These are phyloP conservation scores for Fusarium goolgardi DNA, from an alignment of 2,329 filamentous ascomycete species.

Conservation along the genomic window DNA sequence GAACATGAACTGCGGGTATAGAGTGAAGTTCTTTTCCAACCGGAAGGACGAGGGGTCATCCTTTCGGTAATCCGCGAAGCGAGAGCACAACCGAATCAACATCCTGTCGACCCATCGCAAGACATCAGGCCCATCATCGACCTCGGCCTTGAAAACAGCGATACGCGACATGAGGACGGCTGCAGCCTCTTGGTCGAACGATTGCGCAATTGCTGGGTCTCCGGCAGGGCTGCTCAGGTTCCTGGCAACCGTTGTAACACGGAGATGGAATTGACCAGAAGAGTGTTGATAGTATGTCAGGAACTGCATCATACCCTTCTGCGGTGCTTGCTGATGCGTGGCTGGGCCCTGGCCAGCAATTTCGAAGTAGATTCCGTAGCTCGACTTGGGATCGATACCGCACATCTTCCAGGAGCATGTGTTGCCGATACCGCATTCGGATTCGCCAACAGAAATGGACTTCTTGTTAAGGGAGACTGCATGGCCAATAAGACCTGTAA, in stretches of 20 bases:
- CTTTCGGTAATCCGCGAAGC: conserved; percentile 98
- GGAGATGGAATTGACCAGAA: conserved; percentile 93
- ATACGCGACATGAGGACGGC: conserved; percentile 99
- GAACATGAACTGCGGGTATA: conserved; percentile 99
- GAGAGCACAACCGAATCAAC: conserved; percentile 94
- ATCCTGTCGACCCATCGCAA: conserved; percentile 98
- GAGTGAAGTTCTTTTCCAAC: conserved; percentile 97
- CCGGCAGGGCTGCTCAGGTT: conserved; percentile 93
- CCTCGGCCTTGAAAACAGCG: conserved; percentile 98
- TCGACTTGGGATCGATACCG: conserved; percentile 91
- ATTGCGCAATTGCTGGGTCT: conserved; percentile 93
- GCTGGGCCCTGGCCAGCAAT: conserved; percentile 94
- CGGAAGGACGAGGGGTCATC: conserved; percentile 98
- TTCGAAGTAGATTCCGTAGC: conserved; percentile 97
- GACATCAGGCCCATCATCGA: conserved; percentile 98
- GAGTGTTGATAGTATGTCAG: conserved; percentile 99
- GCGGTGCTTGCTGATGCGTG: conserved; percentile 84
- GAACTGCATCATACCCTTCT: conserved; percentile 97
- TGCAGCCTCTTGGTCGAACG: conserved; percentile 97
- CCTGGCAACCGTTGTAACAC: conserved; percentile 92
- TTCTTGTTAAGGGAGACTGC: conserved; percentile 98
- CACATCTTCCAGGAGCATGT: conserved; percentile 99
- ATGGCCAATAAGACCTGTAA: conserved; percentile 96
- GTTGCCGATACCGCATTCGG: conserved; percentile 97
- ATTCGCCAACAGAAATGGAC: conserved; percentile 95